Evolutionary conservation across 2,329 filamentous ascomycete genomes (phyloP), one percentile per base, ranked within the genome.

Genomic region (Xylaria sp.): DNA sequence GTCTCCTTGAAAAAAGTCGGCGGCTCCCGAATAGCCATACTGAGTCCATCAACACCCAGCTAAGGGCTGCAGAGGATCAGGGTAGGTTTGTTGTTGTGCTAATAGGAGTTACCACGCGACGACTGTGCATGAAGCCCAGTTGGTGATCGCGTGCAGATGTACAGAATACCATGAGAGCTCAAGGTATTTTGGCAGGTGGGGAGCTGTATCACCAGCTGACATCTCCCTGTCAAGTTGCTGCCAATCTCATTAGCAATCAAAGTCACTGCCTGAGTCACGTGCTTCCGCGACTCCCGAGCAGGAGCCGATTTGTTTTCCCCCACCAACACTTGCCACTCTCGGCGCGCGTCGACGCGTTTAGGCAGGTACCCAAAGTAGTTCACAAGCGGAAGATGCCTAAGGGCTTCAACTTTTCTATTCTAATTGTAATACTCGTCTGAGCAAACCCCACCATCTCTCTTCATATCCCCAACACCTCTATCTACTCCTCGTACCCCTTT

Each of bases 1-100:
- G 90, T 92, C 84, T 96, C 92, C 81, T 93, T 93, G 83, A 90
- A 95, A 78, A 91, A 82, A 78, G 86, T 89, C 67, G 85, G 83
- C 68, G 85, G 83, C 72, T 85, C 83, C 73, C 81, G 77, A 71
- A 82, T 81, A 72, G 84, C 86, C 89, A 92, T 92, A 74, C 82
- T 85, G 81, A 82, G 80, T 83, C 87, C 89, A 90, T 90, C 73
- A 73, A 78, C 70, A 58, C 66, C 62, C 59, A 37, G 27, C 37
- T 9, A 54, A 41, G 60, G 65, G 61, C 48, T 66, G 60, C 38
- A 62, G 65, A 57, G 55, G 59, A 65, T 65, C 61, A 63, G 60
- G 44, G 46, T 65, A 17, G 55, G 19, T 60, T 35, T 41, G 53
- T 48, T 10, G 58, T 57, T 58, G 48, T 56, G 27, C 35, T 23